A percentile compares a stretch with the other conserved stretches of the same genome.
Evolutionary conservation across 2,329 filamentous ascomycete genomes (phyloP).

Genomic region (Aspergillus proliferans): DNA sequence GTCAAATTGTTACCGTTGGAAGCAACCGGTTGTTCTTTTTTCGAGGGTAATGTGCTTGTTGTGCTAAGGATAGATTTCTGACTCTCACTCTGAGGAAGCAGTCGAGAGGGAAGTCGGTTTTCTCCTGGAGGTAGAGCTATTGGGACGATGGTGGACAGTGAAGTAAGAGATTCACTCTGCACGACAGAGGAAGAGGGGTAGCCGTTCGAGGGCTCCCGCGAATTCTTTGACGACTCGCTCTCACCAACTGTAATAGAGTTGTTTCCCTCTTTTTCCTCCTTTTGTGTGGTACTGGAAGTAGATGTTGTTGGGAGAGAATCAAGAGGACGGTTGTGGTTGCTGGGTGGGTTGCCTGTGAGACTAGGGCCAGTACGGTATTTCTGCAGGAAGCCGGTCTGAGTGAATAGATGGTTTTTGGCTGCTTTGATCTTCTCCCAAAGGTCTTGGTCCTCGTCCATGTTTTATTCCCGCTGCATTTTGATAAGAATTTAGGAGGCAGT

Average conservation of each 20-base stretch:
- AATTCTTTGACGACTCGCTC: not conserved
- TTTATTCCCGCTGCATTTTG: not conserved
- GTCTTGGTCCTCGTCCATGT: slow-evolving; percentile 1
- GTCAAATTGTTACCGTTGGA: not conserved
- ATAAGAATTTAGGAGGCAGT: no score
- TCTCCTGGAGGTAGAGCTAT: not conserved
- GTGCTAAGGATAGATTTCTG: not conserved
- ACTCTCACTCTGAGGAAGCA: not conserved
- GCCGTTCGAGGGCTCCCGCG: not conserved
- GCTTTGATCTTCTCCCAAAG: slow-evolving; percentile 3
- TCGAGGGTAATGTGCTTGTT: not conserved
- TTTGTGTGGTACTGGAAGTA: not conserved
- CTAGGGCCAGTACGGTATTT: not conserved
- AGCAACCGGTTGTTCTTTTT: not conserved
- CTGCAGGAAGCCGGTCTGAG: not conserved
- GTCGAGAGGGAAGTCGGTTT: not conserved
- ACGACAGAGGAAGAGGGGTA: not conserved
- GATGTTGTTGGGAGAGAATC: not conserved
- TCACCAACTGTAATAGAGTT: not conserved
- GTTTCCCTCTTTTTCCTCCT: not conserved
- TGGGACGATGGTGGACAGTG: not conserved
- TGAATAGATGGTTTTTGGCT: slow-evolving; percentile 1
- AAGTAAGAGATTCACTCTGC: not conserved
- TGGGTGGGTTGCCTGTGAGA: not conserved
- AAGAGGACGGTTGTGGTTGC: not conserved